Base-by-base conservation (phyloP, 2,329 filamentous ascomycete species). In the Diaporthe humulicola region DNA sequence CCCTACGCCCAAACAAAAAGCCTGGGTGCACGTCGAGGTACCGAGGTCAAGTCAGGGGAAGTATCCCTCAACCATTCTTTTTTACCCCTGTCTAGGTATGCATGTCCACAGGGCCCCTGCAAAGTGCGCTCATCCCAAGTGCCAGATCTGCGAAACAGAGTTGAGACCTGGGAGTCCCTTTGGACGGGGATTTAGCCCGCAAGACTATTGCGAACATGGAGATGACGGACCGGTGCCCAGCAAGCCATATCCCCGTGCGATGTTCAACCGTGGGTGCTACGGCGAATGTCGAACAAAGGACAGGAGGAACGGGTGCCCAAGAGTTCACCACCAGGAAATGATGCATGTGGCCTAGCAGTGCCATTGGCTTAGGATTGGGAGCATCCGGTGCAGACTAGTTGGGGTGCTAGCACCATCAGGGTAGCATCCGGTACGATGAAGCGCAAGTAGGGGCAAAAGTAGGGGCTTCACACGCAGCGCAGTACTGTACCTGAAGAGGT, bases 91-190 rank as follows among this genome's bases (percentile, higher is more conserved):
- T 40, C 64, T 40, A 52, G 64, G 45, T 54, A 69, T 52, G 48
- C 48, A 54, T 54, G 64, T 69, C 64, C 45, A 54, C 33, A 48
- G 48, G 64, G 30, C 64, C 64, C 64, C 48, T 69, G 64, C 64
- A 69, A 54, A 52, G 48, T 30, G 33, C 33, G 33, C 64, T 69
- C 64, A 54, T 54, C 48, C 48, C n/a, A 40, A 69, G 48, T 69
- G 48, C 64, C 48, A 54, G 64, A 69, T 69, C 64, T 69, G 48
- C 64, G 64, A 69, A 69, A 69, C 64, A 54, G 64, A 69, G 64
- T 69, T 69, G 64, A 69, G 64, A 69, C 64, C 64, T 69, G 64
- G 64, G n/a, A 38, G 48, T 54, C 38, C 64, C 40, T 40, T 48
- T 54, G 48, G 12, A 69, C 48, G 64, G 64, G 64, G 64, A 30